Conservation (phyloP, 164 flowering plant genomes). For the Aristolochia californica region DNA sequence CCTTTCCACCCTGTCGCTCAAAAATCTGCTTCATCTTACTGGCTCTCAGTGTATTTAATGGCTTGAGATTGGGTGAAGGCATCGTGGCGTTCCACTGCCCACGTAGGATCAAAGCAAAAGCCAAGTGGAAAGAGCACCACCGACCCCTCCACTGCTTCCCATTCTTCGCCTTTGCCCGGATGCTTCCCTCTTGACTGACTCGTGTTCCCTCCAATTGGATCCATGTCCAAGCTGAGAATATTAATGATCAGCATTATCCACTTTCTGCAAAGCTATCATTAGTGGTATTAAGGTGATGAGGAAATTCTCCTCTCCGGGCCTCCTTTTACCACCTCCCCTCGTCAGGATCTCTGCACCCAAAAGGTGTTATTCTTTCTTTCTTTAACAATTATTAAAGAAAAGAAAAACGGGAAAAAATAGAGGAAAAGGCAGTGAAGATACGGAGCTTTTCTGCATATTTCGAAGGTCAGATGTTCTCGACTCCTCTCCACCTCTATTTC, state of each 20-base stretch:
- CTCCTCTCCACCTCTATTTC: constrained; percentile 1
- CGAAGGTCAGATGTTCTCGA: background rate
- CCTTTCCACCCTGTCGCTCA: too few species aligned
- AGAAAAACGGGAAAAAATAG: too few species aligned
- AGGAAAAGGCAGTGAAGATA: too few species aligned
- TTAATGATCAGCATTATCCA: constrained; percentile 7
- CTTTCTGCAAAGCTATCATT: constrained; percentile 15
- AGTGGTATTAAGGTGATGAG: constrained; percentile 8
- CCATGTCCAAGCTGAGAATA: constrained; percentile 3
- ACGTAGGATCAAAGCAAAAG: background rate
- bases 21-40: background rate
- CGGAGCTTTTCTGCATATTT: background rate
- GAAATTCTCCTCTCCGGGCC: background rate
- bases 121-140: constrained; percentile 15
- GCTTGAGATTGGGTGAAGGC: too few species aligned
- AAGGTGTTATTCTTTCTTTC: constrained; percentile 1
- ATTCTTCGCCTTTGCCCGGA: constrained; percentile 2
- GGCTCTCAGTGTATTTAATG: background rate
- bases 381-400: background rate
- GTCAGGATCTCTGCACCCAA: background rate
- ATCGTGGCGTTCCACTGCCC: too few species aligned
- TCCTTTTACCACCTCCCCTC: background rate
- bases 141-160: constrained; percentile 2
- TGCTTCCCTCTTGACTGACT: background rate
- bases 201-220: constrained; percentile 4